A percentile compares a stretch with the other conserved stretches of the same genome.
These are phyloP conservation scores for Panicum virgatum DNA, from an alignment of 202 grass and related monocot species.

Conservation along the genomic window DNA sequence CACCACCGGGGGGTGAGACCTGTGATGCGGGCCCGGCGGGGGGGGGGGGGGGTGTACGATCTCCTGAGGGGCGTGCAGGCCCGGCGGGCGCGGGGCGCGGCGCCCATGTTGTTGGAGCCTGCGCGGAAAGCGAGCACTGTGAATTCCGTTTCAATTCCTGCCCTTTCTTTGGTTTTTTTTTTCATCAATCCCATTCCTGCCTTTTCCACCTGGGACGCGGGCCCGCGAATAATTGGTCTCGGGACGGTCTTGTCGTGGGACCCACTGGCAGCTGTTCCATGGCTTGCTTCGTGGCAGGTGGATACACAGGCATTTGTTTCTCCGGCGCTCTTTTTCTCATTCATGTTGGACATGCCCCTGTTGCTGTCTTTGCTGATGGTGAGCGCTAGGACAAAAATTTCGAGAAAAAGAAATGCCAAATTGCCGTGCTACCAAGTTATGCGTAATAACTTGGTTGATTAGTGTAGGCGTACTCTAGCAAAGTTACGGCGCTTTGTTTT, in stretches of 20 bases:
- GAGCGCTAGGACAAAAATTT: too few species aligned
- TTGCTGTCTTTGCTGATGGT: background rate
- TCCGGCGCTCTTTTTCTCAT: background rate
- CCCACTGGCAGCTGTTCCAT: background rate
- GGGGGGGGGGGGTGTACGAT: background rate
- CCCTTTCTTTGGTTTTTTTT: background rate
- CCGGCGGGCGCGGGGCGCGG: background rate
- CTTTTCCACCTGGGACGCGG: background rate
- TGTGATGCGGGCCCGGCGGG: background rate
- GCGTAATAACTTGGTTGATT: too few species aligned
- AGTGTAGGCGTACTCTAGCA: too few species aligned
- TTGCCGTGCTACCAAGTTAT: too few species aligned
- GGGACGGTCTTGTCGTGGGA: too few species aligned
- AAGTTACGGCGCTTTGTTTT: too few species aligned
- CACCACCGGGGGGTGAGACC: background rate
- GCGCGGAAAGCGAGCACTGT: background rate
- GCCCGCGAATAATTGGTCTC: background rate
- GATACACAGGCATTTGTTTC: background rate
- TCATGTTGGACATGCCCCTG: too few species aligned
- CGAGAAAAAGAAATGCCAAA: too few species aligned
- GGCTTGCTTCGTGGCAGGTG: too few species aligned
- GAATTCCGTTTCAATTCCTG: background rate
- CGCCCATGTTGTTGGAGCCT: background rate
- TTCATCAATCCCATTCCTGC: background rate
- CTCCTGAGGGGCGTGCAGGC: background rate